These are phyloP conservation scores for Zea mays DNA, from an alignment of 176 grass and related monocot species.

Conservation along the genomic window Zm-B73-REFERENCE-NAM-5.0 NC_050098.1:130300001-130300500, in stretches of 20 bases:
- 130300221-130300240: background rate
- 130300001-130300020: slow-evolving; percentile 18
- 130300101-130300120: slow-evolving; percentile 9
- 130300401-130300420: slow-evolving; percentile 6
- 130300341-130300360: slow-evolving; percentile 77
- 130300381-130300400: slow-evolving; percentile 42
- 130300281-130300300: slow-evolving; percentile 52
- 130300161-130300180: background rate
- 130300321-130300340: slow-evolving; percentile 69
- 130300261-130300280: slow-evolving; percentile 44
- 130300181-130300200: slow-evolving; percentile 2
- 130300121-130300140: slow-evolving; percentile 37
- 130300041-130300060: background rate
- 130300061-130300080: no score
- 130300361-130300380: slow-evolving; percentile 65
- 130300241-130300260: background rate
- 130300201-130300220: background rate
- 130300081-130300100: background rate
- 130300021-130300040: slow-evolving; percentile 23
- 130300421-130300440: background rate
- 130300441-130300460: background rate
- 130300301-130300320: slow-evolving; percentile 62
- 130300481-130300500: slow-evolving; percentile 9
- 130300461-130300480: background rate
- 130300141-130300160: slow-evolving; percentile 30